Conservation (phyloP, 108 stramenopile species). For the Pseudonitzschia multistriata region DNA sequence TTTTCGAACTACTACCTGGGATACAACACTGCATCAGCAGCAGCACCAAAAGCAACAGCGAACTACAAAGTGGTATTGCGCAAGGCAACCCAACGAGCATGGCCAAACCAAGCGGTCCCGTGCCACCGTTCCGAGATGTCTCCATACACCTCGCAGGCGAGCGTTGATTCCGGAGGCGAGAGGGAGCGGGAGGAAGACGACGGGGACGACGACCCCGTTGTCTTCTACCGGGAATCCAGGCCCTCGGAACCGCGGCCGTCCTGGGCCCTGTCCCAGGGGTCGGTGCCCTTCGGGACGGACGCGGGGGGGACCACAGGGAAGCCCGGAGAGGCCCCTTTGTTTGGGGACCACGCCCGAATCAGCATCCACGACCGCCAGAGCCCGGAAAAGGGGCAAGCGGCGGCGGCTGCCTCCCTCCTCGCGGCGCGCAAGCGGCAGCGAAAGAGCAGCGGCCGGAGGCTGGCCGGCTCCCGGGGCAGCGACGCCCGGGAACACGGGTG, state of each 20-base stretch:
- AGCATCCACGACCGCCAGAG: neutral
- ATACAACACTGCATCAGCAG: no score
- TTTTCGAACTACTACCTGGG: no score
- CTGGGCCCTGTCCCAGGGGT: slow-evolving; percentile 6
- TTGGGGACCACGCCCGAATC: no score
- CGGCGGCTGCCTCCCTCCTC: neutral
- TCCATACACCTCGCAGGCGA: no score
- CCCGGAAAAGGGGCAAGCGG: neutral
- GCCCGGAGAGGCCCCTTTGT: no score
- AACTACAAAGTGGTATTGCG: no score
- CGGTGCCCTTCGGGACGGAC: neutral
- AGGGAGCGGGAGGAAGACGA: neutral
- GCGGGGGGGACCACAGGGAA: neutral
- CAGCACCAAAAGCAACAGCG: no score
- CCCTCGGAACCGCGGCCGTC: neutral
- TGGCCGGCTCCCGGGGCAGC: neutral
- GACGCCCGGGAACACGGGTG: neutral
- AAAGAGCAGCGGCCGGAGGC: neutral
- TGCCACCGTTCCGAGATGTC: no score
- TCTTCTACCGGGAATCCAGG: slow-evolving; percentile 21
- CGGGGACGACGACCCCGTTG: slow-evolving; percentile 18
- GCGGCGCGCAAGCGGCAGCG: neutral
- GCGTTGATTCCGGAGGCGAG: neutral
- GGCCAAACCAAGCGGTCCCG: no score
- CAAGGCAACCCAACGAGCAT: no score